A percentile compares a stretch with the other conserved stretches of the same genome.
Conservation (phyloP, 2,329 filamentous ascomycete species). For the Aplosporella prunicola region DNA sequence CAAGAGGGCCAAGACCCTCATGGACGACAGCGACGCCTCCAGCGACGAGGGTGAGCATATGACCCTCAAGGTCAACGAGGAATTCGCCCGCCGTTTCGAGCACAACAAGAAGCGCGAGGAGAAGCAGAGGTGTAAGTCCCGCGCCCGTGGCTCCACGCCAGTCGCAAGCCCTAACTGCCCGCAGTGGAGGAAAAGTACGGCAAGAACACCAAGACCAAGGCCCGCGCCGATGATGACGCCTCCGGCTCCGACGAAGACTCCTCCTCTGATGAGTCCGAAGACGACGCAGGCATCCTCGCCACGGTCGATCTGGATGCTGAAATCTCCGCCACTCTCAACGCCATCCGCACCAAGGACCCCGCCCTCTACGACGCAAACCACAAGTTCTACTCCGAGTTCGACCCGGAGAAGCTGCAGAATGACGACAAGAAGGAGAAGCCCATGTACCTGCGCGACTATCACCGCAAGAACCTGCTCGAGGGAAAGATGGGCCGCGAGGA, state of each 20-base stretch:
- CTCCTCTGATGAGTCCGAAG: slow-evolving; percentile 59
- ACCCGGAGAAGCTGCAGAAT: slow-evolving; percentile 38
- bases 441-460: slow-evolving; percentile 80
- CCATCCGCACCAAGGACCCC: slow-evolving; percentile 84
- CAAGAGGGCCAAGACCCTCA: slow-evolving; percentile 26
- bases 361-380: slow-evolving; percentile 73
- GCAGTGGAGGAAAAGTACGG: slow-evolving; percentile 83
- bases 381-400: slow-evolving; percentile 65
- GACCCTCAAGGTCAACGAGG: slow-evolving; percentile 72
- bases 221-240: too few relatives aligned
- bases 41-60: slow-evolving; percentile 18
- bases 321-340: slow-evolving; percentile 76
- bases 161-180: slow-evolving; percentile 16
- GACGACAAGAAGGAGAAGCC: slow-evolving; percentile 63
- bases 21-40: slow-evolving; percentile 27
- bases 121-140: slow-evolving; percentile 52
- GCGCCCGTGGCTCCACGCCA: too few relatives aligned
- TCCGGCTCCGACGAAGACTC: slow-evolving; percentile 50
- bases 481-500: slow-evolving; percentile 55
- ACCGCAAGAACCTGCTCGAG: slow-evolving; percentile 76
- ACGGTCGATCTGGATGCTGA: slow-evolving; percentile 79
- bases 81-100: slow-evolving; percentile 83
- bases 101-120: slow-evolving; percentile 97
- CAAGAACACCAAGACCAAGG: slow-evolving; percentile 34
- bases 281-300: slow-evolving; percentile 79